phyloP scores from a whole-genome alignment of 108 stramenopile species.

The Nitzschia sp. region DNA sequence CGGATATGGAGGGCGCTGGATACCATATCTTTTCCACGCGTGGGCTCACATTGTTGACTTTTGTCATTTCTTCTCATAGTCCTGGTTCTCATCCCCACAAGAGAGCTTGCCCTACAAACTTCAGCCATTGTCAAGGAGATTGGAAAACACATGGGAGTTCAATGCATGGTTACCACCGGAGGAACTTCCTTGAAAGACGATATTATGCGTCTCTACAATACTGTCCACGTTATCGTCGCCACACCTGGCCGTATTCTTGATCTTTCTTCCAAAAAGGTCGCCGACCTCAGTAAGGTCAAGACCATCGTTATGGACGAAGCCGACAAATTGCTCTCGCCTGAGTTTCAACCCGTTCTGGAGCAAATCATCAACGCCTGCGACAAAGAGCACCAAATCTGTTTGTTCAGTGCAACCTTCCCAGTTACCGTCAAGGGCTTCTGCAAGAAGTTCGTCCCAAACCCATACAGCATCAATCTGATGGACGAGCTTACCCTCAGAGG shows the following conservation, averaged over 20 bases:
- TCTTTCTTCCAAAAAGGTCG: constrained; percentile 94
- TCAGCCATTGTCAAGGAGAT: constrained; percentile 98
- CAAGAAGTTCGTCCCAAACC: constrained; percentile 89
- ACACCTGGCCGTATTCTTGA: constrained; percentile 98
- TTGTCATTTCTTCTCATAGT: constrained; percentile 42
- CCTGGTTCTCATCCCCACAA: constrained; percentile 94
- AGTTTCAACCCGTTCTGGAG: constrained; percentile 96
- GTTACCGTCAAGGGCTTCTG: constrained; percentile 96
- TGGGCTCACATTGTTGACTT: neutral
- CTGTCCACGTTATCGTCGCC: constrained; percentile 93
- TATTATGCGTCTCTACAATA: constrained; percentile 97
- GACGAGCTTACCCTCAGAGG: constrained; percentile 99
- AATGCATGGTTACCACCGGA: constrained; percentile 98
- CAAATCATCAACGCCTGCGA: constrained; percentile 87
- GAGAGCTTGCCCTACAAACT: constrained; percentile 98
- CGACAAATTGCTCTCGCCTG: constrained; percentile 95
- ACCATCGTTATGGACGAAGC: constrained; percentile 99
- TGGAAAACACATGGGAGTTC: constrained; percentile 96
- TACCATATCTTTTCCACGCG: neutral
- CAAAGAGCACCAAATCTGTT: constrained; percentile 92
- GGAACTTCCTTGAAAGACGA: constrained; percentile 97
- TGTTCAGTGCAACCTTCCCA: constrained; percentile 98
- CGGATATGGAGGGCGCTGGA: neutral
- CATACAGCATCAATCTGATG: constrained; percentile 97
- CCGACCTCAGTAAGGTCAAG: constrained; percentile 89